Conservation (phyloP, 139 green algal species). For the Coccomyxa sp. region DNA sequence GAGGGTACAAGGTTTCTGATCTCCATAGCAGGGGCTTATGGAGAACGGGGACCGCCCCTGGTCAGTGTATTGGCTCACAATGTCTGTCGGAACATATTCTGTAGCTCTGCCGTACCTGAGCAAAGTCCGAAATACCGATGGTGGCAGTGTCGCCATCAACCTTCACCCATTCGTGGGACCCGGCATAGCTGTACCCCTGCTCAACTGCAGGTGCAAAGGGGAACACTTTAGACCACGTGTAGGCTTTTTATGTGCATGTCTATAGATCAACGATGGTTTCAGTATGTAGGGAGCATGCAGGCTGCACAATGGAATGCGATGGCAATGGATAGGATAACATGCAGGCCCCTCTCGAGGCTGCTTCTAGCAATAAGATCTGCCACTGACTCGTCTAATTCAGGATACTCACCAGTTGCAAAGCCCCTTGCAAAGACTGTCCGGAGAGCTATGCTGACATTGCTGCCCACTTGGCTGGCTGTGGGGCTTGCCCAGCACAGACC, state of each 20-base stretch:
- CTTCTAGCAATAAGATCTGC: too few relatives aligned
- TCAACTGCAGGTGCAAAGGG: slow-evolving; percentile 37
- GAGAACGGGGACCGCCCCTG: too few relatives aligned
- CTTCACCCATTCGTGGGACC: slow-evolving; percentile 88
- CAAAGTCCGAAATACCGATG: slow-evolving; percentile 95
- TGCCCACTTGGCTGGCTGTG: neutral
- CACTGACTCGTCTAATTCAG: too few relatives aligned
- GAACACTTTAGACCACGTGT: neutral
- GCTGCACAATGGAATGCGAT: neutral
- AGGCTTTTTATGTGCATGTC: slow-evolving; percentile 2
- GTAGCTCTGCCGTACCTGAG: slow-evolving; percentile 87
- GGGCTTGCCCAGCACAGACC: neutral
- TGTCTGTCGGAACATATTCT: too few relatives aligned
- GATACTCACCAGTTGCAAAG: slow-evolving; percentile 36
- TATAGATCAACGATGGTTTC: slow-evolving; percentile 1
- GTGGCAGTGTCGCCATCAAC: slow-evolving; percentile 80
- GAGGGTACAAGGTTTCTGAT: too few relatives aligned
- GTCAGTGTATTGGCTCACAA: too few relatives aligned
- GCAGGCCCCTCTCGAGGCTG: too few relatives aligned
- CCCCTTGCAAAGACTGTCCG: neutral
- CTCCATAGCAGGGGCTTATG: too few relatives aligned
- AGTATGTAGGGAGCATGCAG: neutral
- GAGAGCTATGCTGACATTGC: neutral
- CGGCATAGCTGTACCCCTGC: slow-evolving; percentile 67
- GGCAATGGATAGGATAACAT: neutral